Evolutionary conservation across 495 filamentous ascomycete genomes (phyloP).

Genomic region (Penicillium fimorum): DNA sequence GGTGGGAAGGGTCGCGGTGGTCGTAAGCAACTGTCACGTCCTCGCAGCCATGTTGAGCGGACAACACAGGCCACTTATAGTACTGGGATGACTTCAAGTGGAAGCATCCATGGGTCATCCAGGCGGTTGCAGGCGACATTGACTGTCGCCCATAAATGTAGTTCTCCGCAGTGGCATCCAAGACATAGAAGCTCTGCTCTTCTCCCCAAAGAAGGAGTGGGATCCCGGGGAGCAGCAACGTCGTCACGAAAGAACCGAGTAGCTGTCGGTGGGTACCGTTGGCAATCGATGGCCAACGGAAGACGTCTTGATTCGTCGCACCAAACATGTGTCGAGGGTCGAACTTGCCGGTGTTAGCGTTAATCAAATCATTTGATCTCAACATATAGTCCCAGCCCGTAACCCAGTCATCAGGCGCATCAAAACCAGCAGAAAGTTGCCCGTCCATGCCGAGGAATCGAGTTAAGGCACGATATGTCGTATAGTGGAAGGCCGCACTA

Average conservation of each 20-base stretch:
- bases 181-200: constrained; percentile 65
- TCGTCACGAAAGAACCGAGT: constrained; percentile 62
- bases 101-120: constrained; percentile 70
- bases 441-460: constrained; percentile 66
- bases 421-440: constrained; percentile 56
- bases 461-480: constrained; percentile 63
- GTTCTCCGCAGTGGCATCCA: constrained; percentile 66
- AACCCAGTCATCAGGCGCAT: constrained; percentile 57
- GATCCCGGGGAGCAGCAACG: constrained; percentile 63
- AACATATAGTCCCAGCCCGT: constrained; percentile 59
- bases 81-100: constrained; percentile 55
- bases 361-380: constrained; percentile 61
- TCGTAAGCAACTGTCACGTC: constrained; percentile 58
- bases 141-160: constrained; percentile 70
- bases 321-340: constrained; percentile 72
- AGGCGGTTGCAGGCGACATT: constrained; percentile 64
- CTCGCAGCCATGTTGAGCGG: constrained; percentile 53
- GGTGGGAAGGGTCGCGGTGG: constrained; percentile 68
- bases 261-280: constrained; percentile 58
- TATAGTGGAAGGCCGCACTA: constrained; percentile 67
- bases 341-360: constrained; percentile 62
- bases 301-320: constrained; percentile 70
- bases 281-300: constrained; percentile 67
- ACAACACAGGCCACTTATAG: constrained; percentile 55
- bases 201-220: constrained; percentile 69